phyloP scores from a whole-genome alignment of 495 filamentous ascomycete genomes.

The Penicillium canariense region DNA sequence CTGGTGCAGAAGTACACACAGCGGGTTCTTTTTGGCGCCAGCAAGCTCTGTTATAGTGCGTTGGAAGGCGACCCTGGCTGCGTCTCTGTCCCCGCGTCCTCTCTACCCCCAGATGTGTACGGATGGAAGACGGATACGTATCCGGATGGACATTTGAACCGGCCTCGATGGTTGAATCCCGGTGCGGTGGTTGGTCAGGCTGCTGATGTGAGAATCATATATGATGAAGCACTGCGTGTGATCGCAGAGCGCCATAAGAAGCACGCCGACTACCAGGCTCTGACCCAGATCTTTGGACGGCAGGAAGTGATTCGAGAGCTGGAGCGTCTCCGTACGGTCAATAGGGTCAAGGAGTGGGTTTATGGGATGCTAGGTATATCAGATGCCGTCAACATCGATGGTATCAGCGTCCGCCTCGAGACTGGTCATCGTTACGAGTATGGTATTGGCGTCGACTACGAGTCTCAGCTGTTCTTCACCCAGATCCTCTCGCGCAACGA shows the following conservation, averaged over 20 bases:
- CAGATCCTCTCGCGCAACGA: constrained; percentile 42
- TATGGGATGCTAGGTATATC: constrained; percentile 42
- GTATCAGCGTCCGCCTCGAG: constrained; percentile 36
- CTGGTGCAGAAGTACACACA: constrained; percentile 51
- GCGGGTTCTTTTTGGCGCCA: constrained; percentile 58
- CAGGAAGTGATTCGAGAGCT: constrained; percentile 57
- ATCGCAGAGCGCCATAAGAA: constrained; percentile 38
- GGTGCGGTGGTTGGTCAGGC: constrained; percentile 53
- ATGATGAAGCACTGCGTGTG: constrained; percentile 43
- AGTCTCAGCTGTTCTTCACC: constrained; percentile 55
- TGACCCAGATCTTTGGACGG: constrained; percentile 57
- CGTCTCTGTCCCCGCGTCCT: constrained; percentile 52
- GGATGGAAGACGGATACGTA: constrained; percentile 52
- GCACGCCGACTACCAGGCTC: constrained; percentile 47
- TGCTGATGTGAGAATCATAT: constrained; percentile 51
- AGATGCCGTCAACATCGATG: constrained; percentile 47
- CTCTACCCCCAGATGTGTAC: constrained; percentile 56
- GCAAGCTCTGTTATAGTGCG: constrained; percentile 55
- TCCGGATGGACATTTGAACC: constrained; percentile 37
- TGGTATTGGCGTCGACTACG: constrained; percentile 57
- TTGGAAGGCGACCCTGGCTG: constrained; percentile 49
- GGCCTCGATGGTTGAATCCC: constrained; percentile 53
- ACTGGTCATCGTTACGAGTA: constrained; percentile 52
- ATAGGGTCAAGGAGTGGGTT: constrained; percentile 45
- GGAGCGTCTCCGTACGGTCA: constrained; percentile 41